phyloP scores from a whole-genome alignment of 2,329 filamentous ascomycete species.

The Trichoderma asperellum region DNA sequence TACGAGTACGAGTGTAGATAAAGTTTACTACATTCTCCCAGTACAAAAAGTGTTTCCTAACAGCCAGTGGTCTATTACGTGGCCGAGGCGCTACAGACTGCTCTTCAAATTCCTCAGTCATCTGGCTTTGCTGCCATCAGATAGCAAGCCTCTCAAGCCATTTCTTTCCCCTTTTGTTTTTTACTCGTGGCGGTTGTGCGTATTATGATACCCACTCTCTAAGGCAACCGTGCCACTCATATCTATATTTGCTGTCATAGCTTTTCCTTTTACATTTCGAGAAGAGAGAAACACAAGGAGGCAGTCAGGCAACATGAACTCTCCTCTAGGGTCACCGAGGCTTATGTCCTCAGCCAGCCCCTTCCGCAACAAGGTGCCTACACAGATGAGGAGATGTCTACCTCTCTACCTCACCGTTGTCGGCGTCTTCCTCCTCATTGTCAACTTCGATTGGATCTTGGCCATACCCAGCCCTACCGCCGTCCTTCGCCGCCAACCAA shows the following conservation, averaged over 20 bases:
- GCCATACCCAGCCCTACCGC: constrained; percentile 35
- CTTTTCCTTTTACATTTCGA: neutral
- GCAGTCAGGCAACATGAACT: constrained; percentile 35
- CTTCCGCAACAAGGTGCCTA: constrained; percentile 29
- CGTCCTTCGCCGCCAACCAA: constrained; percentile 31
- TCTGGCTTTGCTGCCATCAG: neutral
- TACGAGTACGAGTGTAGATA: neutral
- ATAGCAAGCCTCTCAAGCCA: neutral
- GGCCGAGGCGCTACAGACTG: neutral
- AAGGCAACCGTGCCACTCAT: neutral
- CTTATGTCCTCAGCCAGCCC: constrained; percentile 42
- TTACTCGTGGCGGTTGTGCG: neutral
- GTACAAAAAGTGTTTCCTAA: neutral
- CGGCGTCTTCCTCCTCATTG: constrained; percentile 50
- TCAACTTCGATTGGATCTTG: constrained; percentile 49
- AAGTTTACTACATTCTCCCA: neutral
- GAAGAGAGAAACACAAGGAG: neutral
- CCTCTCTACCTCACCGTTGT: constrained; percentile 52
- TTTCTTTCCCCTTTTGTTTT: neutral
- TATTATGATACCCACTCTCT: constrained; percentile 11
- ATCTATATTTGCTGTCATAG: neutral
- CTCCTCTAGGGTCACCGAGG: constrained; percentile 45
- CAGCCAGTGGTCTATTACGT: neutral
- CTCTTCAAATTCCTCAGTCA: neutral
- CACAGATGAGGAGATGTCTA: constrained; percentile 46